Evolutionary conservation across 495 filamentous ascomycete genomes (phyloP), one percentile per base, ranked within the genome.

Genomic region (Hyaloscypha bicolor): DNA sequence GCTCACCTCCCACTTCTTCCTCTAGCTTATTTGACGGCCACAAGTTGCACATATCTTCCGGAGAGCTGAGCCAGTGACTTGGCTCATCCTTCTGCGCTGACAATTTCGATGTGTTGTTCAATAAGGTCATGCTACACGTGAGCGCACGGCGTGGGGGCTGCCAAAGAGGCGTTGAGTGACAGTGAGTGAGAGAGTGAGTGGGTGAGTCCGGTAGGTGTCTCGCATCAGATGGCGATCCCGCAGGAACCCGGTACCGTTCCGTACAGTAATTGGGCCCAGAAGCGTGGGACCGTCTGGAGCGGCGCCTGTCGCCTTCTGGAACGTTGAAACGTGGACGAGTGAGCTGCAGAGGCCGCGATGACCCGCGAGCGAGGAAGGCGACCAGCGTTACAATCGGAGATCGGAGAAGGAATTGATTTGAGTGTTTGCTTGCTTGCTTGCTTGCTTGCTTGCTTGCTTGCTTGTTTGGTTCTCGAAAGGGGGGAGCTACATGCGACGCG

Each of bases 281-380:
- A 35, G 33, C 57, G 57, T 56, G 53, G 53, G 53, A 56, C 30
- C n/a, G 9, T 48, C 42, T 48, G 42, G 25, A 39, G 37, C 48
- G 12, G 62, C 25, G 33, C 62, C 56, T 60, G 42, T 22, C 48
- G 65, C 9, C 19, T 67, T 66, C 56, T 66, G 64, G 64, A 53
- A 66, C 1, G 6, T 55, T 67, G 65, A 67, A 67, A 67, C 65
- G 65, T 67, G 65, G 65, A 67, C 65, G 58, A 67, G 65, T 67
- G 31, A 60, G 45, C 9, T 31, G 21, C 2, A 21, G 42, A 14
- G 25, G 5, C 42, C 4, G 32, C 5, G 19, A 21, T 12, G 30
- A 19, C 21, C 19, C 5, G 9, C 21, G 35, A 19, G 16, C 19
- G 60, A 35, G 39, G 19, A 19, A 16, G 9, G 11, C 42, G 4